A percentile compares a stretch with the other conserved stretches of the same genome.
phyloP scores from a whole-genome alignment of 2,329 filamentous ascomycete species.

The Xylaria sp. region DNA sequence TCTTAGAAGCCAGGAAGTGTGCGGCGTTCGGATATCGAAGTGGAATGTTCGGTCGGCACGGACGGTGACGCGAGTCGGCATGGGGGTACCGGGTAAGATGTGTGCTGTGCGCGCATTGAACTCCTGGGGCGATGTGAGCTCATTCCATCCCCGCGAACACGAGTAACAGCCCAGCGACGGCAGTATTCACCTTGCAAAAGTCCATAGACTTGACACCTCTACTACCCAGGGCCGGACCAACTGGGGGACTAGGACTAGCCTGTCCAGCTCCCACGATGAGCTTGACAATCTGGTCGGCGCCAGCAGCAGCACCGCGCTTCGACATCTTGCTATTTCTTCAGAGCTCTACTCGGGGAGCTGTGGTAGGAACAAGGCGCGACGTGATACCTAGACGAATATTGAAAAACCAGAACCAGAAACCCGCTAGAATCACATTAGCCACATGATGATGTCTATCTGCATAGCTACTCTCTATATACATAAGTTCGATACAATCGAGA shows the following conservation, averaged over 20 bases:
- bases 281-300: constrained; percentile 77
- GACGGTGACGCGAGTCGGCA: constrained; percentile 85
- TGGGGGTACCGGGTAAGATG: constrained; percentile 74
- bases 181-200: constrained; percentile 78
- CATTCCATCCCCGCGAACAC: constrained; percentile 14
- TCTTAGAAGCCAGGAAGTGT: constrained; percentile 85
- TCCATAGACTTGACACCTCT: constrained; percentile 99
- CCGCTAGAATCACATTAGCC: constrained; percentile 11
- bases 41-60: constrained; percentile 88
- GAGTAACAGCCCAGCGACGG: neutral
- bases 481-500: neutral
- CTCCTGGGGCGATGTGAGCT: constrained; percentile 54
- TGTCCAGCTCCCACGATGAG: constrained; percentile 95
- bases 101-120: constrained; percentile 93
- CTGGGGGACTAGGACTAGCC: constrained; percentile 88
- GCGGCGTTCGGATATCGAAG: constrained; percentile 89
- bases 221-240: constrained; percentile 90
- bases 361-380: neutral
- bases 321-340: constrained; percentile 42
- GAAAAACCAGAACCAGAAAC: constrained; percentile 6
- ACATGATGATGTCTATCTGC: neutral
- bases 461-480: neutral
- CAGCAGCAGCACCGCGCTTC: constrained; percentile 40
- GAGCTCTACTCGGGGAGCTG: neutral
- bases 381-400: neutral